phyloP scores from a whole-genome alignment of 176 grass and related monocot species.

The Paspalum vaginatum region DNA sequence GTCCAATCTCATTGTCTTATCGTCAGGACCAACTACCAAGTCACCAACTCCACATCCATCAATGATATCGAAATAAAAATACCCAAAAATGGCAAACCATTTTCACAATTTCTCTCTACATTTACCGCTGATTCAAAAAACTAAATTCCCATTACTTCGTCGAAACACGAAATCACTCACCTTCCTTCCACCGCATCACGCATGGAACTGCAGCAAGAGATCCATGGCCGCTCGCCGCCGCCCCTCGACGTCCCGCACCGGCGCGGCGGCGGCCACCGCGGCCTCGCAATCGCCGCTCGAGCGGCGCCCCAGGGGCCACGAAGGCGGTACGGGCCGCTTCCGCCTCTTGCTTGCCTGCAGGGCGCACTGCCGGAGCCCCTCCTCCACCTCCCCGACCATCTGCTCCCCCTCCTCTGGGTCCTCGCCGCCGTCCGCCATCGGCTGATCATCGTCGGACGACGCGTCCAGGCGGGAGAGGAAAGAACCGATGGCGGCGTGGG shows the following conservation, averaged over 20 bases:
- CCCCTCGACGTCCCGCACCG: not conserved
- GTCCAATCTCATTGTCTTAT: not conserved
- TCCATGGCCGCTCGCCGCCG: slow-evolving; percentile 42
- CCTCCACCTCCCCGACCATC: slow-evolving; percentile 41
- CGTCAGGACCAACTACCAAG: not conserved
- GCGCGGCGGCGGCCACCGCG: not conserved
- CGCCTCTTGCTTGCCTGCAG: slow-evolving; percentile 43
- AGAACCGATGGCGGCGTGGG: slow-evolving; percentile 39
- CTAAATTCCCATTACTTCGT: not conserved
- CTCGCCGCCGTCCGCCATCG: slow-evolving; percentile 31
- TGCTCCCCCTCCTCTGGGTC: not conserved
- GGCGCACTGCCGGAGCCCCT: slow-evolving; percentile 16
- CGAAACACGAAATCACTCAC: not conserved
- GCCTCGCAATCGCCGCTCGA: not conserved
- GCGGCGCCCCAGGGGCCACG: slow-evolving; percentile 35
- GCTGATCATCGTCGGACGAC: slow-evolving; percentile 13
- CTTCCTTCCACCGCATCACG: slow-evolving; percentile 17
- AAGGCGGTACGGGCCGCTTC: slow-evolving; percentile 39
- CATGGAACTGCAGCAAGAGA: slow-evolving; percentile 44
- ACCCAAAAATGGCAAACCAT: not conserved
- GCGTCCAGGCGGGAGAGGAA: slow-evolving; percentile 39
- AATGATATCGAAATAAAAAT: not conserved
- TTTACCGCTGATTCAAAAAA: not conserved
- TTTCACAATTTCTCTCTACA: not conserved
- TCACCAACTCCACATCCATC: not conserved